Base-by-base conservation (phyloP, 371 early-diverging fungal species). In the Mucor saturninus region DNA sequence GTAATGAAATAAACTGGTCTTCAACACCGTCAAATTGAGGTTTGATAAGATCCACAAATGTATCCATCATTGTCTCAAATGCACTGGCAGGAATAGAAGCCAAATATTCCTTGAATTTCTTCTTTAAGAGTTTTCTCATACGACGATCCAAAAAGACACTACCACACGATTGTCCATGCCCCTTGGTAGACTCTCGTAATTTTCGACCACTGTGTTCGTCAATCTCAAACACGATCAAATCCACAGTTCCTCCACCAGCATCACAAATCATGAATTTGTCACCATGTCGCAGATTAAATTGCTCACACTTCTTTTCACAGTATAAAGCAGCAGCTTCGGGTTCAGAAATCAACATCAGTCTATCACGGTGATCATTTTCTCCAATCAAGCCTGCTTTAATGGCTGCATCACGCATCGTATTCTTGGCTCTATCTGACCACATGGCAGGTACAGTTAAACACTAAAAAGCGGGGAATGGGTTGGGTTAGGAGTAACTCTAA, bases 151-250 rank as follows among this genome's bases (percentile, higher is more conserved):
- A 58, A 56, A 83, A 86, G 8, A 83, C 84, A 2, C 81, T 79
- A 54, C 86, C 86, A 59, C 84, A 83, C 1, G 83, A 80, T 46
- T 81, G 83, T 46, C 86, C 84, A 46, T 86, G 86, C 14, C 86
- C 86, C 57, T 81, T 83, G 31, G 86, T 86, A 40, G 76, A 83
- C 65, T 86, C 86, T 21, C 77, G 74, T 37, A 86, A 69, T 26
- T 74, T 76, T 35, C 77, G 59, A 5, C 77, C 77, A 48, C 69
- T 59, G 9, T 65, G 75, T 14, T 72, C 75, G 37, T 75, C 72
- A 52, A 75, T 75, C 43, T 72, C 72, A 67, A 72, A 75, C 8
- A 75, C 75, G 32, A 75, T 75, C 28, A 75, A 52, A 64, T 75
- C 75, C 14, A 75, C 67, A 32, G 37, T 54, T 42, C 46, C 61